Evolutionary conservation across 140 eudicot genomes (phyloP).

Genomic region (Senecio squalidus): DNA sequence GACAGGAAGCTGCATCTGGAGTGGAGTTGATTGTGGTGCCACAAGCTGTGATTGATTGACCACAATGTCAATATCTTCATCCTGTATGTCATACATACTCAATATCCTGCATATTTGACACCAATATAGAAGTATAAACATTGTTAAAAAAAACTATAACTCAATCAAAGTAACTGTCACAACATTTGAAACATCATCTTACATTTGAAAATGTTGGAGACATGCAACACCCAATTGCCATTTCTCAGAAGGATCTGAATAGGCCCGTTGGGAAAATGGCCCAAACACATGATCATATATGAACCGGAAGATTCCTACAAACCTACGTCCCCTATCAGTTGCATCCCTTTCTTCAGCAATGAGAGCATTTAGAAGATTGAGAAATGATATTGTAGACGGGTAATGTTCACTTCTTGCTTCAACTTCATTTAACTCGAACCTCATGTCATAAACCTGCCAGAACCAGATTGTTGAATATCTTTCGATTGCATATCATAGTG

Average conservation of each 20-base stretch:
- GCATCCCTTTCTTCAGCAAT: slow-evolving; percentile 90
- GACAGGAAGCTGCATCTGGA: slow-evolving; percentile 81
- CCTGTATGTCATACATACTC: slow-evolving; percentile 73
- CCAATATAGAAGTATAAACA: not conserved
- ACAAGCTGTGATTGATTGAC: slow-evolving; percentile 47
- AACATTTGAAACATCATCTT: slow-evolving; percentile 20
- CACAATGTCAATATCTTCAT: slow-evolving; percentile 67
- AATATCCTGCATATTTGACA: slow-evolving; percentile 60
- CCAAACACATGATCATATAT: slow-evolving; percentile 93
- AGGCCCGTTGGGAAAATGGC: slow-evolving; percentile 97
- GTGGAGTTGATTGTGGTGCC: slow-evolving; percentile 62
- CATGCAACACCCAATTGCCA: slow-evolving; percentile 95
- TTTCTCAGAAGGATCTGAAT: slow-evolving; percentile 84
- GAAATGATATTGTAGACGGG: slow-evolving; percentile 91
- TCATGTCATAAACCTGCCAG: slow-evolving; percentile 90
- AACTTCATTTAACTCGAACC: slow-evolving; percentile 88
- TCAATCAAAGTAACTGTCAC: not conserved
- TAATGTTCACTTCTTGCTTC: slow-evolving; percentile 97
- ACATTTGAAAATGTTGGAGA: slow-evolving; percentile 91
- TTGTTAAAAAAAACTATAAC: not conserved
- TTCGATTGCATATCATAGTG: not conserved
- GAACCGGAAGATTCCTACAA: slow-evolving; percentile 86
- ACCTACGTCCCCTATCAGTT: slow-evolving; percentile 87
- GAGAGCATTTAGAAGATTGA: slow-evolving; percentile 75
- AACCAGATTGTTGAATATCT: slow-evolving; percentile 1